Base-by-base conservation (phyloP, 257 asterid genomes). In the Forsythia suspensa region DNA sequence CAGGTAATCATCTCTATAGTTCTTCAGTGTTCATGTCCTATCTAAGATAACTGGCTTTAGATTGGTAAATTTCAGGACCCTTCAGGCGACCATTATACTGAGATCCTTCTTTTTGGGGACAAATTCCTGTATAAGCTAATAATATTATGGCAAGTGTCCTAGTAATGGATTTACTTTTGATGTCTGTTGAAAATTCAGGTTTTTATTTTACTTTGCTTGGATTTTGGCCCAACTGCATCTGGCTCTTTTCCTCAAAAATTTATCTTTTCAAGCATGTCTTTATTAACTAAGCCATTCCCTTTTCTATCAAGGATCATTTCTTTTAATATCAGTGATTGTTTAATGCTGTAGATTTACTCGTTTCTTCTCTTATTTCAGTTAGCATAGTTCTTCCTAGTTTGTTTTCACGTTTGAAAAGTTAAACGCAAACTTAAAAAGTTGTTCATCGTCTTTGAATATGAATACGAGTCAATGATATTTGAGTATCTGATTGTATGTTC, bases 1-100 rank as follows among this genome's bases (percentile, higher is more conserved):
- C 94, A 88, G 98, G 99, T 96, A 84, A 90, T 76, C 78, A 20
- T 82, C 61, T 74, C 65, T 73, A 63, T 21, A 34, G 8, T 52
- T 43, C 37, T 39, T 70, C 24, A 57, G 15, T 63, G 6, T 24
- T 63, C 70, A 24, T 24, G 40, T 24, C 39, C 18, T 63, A 20
- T 8, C 5, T 61, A 63, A 63, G 70, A 63, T 63, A 63, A 63
- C 18, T 63, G 40, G 39, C 16, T 21, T 24, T 63, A 24, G 39
- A 24, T 63, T 21, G 18, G 70, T 63, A 11, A 24, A 55, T n/a
- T 63, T 63, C 39, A 10, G 70, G 39, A 63, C 10, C 70, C 16
- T 63, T 63, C 8, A 63, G n/a, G 4, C 40, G 10, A 3, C 39
- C 38, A n/a, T 63, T 29, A 29, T 24, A 63, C 15, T 11, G 6